Base-by-base conservation (phyloP, 768 basidiomycete species). In the Amyloporia xantha region DNA sequence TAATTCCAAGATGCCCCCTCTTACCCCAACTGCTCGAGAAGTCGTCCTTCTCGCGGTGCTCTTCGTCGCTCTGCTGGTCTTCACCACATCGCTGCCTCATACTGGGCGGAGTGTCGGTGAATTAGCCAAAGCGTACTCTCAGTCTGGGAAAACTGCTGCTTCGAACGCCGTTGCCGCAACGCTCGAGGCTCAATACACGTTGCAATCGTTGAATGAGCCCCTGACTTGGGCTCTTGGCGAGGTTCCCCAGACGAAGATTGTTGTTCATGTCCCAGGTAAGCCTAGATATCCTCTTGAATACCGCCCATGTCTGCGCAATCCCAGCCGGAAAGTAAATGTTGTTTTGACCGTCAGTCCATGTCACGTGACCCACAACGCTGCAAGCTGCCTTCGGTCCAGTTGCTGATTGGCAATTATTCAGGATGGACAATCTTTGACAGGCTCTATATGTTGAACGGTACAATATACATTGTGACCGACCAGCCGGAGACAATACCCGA, bases 341-440 rank as follows among this genome's bases (percentile, higher is more conserved):
- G n/a, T n/a, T n/a, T n/a, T n/a, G n/a, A n/a, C n/a, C n/a, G n/a
- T n/a, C n/a, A n/a, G n/a, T n/a, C n/a, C n/a, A n/a, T n/a, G n/a
- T n/a, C n/a, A n/a, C n/a, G n/a, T n/a, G n/a, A n/a, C n/a, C n/a
- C n/a, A n/a, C n/a, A n/a, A n/a, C n/a, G n/a, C n/a, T n/a, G n/a
- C n/a, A n/a, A n/a, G n/a, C n/a, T n/a, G n/a, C n/a, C n/a, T n/a
- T n/a, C 30, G 30, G 30, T 7, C 30, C 9, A 7, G 38, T 39
- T 39, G 12, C 38, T 39, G 38, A 39, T 45, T 9, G 20, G 20
- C 9, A 12, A n/a, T 43, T 3, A 12, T 24, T 27, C 33, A 92
- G 91, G 92, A 26, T 96, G 91, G 92, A 90, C 91, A 1, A 81
- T 93, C 44, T 83, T 92, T 52, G 89, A 93, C 67, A 79, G 76